Conservation (phyloP, 352 stramenopile genomes). For the Phytophthora pluvialis region DNA sequence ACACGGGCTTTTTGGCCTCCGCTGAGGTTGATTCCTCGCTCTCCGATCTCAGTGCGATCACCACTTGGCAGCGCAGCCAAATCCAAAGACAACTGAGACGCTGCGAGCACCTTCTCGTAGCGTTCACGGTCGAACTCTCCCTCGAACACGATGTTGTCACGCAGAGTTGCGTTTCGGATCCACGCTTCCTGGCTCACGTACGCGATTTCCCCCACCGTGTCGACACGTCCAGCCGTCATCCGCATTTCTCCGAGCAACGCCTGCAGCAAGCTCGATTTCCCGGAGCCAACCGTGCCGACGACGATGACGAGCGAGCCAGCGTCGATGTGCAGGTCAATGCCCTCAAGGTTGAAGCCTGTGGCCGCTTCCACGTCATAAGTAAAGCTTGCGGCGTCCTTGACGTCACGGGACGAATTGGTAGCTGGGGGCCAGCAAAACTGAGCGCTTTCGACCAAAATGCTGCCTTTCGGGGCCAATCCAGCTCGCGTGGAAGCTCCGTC, state of each 20-base stretch:
- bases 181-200: slow-evolving; percentile 51
- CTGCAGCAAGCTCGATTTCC: slow-evolving; percentile 61
- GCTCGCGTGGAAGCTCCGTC: neutral
- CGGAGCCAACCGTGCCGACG: slow-evolving; percentile 59
- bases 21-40: slow-evolving; percentile 95
- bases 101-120: slow-evolving; percentile 59
- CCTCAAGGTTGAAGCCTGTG: slow-evolving; percentile 16
- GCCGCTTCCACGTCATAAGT: neutral
- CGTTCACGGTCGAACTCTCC: slow-evolving; percentile 25
- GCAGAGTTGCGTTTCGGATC: slow-evolving; percentile 47
- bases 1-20: slow-evolving; percentile 93
- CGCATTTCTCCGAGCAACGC: slow-evolving; percentile 56
- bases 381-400: neutral
- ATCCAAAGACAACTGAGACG: slow-evolving; percentile 88
- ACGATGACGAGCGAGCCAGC: slow-evolving; percentile 60
- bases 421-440: slow-evolving; percentile 19
- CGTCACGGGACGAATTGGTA: neutral
- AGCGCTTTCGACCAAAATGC: slow-evolving; percentile 14
- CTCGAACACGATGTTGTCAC: slow-evolving; percentile 48
- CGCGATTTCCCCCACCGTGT: slow-evolving; percentile 25
- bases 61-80: slow-evolving; percentile 86
- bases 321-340: slow-evolving; percentile 46
- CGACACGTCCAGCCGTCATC: slow-evolving; percentile 17
- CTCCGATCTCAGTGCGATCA: slow-evolving; percentile 94
- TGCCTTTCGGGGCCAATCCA: slow-evolving; percentile 5